A percentile compares a stretch with the other conserved stretches of the same genome.
Evolutionary conservation across 139 green algal genomes (phyloP).

Genomic region (Micromonas commoda): DNA sequence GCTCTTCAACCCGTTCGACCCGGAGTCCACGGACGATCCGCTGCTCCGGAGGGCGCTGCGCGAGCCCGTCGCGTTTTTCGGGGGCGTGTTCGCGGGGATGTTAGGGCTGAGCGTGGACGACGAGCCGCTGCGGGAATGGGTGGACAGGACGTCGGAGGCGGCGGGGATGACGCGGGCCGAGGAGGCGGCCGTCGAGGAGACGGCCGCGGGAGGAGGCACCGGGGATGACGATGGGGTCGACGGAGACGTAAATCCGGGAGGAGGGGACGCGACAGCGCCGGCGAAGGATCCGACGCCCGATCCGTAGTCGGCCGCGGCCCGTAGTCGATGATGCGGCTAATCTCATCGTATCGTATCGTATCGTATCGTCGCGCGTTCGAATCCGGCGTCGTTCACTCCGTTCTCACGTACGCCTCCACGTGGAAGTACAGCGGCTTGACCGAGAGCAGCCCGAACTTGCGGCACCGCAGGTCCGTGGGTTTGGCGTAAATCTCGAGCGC

Average conservation of each 20-base stretch:
- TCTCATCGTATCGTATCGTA: too few relatives aligned
- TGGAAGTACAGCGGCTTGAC: constrained; percentile 62
- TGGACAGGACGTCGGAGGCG: neutral
- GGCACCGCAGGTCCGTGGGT: constrained; percentile 45
- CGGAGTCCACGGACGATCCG: neutral
- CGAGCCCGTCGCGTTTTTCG: constrained; percentile 2
- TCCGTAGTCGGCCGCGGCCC: too few relatives aligned
- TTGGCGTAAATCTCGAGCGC: constrained; percentile 49
- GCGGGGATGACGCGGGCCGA: too few relatives aligned
- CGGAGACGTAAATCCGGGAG: too few relatives aligned
- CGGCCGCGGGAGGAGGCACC: neutral
- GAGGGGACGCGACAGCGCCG: too few relatives aligned
- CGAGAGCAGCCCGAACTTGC: constrained; percentile 44
- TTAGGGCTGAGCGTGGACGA: constrained; percentile 1
- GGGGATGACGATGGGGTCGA: too few relatives aligned
- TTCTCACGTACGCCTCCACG: constrained; percentile 25
- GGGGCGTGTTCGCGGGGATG: neutral
- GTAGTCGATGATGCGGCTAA: too few relatives aligned
- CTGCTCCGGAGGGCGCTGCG: neutral
- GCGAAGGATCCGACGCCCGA: too few relatives aligned
- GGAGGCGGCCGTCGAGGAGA: too few relatives aligned
- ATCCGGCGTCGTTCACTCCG: neutral
- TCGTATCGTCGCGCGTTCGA: too few relatives aligned
- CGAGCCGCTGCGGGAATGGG: neutral
- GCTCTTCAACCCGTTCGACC: neutral